Conservation (phyloP, 306 rosid genomes). For the Rosa lucieae region DNA sequence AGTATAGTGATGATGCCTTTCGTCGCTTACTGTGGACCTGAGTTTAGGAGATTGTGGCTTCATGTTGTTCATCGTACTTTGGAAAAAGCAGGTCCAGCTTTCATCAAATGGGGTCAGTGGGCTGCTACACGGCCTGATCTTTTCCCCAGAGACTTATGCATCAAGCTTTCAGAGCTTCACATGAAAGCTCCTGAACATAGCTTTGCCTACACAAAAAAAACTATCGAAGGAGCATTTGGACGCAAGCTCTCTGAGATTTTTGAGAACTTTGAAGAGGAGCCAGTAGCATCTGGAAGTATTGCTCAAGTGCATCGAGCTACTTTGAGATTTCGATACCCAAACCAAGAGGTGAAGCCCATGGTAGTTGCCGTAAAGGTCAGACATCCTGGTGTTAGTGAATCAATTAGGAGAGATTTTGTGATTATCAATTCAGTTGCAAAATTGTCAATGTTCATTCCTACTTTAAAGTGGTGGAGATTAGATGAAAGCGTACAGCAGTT, state of each 20-base stretch:
- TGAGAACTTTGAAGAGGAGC: constrained; percentile 88
- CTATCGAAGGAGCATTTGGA: constrained; percentile 89
- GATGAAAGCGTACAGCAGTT: constrained; percentile 99
- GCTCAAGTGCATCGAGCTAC: constrained; percentile 98
- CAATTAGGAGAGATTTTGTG: constrained; percentile 90
- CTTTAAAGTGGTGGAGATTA: constrained; percentile 89
- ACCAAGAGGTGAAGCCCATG: constrained; percentile 69
- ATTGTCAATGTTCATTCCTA: constrained; percentile 67
- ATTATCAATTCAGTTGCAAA: constrained; percentile 81
- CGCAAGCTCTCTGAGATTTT: constrained; percentile 86
- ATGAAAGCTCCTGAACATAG: constrained; percentile 96
- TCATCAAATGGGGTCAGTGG: constrained; percentile 99
- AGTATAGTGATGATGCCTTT: constrained; percentile 85
- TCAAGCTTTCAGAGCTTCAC: constrained; percentile 82
- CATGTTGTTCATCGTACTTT: constrained; percentile 72
- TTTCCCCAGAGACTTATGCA: constrained; percentile 90
- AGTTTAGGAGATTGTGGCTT: constrained; percentile 79
- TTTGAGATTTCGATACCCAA: constrained; percentile 79
- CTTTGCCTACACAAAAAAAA: constrained; percentile 82
- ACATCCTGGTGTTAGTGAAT: constrained; percentile 98
- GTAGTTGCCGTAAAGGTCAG: constrained; percentile 95
- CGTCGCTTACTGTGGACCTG: constrained; percentile 63
- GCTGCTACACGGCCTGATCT: constrained; percentile 99
- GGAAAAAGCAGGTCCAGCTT: constrained; percentile 95
- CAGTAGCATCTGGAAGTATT: constrained; percentile 98